A percentile compares a stretch with the other conserved stretches of the same genome.
phyloP scores from a whole-genome alignment of 208 protist genomes.

The Wallacemonas sp. region DNA sequence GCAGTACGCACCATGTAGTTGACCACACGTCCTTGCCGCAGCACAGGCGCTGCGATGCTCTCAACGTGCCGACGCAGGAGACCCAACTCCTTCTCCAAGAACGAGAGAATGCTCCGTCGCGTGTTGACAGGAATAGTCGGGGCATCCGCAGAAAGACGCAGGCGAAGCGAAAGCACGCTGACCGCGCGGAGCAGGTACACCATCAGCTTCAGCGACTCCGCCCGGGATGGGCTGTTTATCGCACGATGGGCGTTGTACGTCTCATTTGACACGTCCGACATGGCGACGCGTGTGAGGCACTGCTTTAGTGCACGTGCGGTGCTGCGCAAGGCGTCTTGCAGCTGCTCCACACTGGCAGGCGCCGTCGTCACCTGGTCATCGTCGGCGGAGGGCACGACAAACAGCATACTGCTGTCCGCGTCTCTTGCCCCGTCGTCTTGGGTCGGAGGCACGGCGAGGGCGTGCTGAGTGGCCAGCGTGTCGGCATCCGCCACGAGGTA shows the following conservation, averaged over 20 bases:
- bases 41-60: slow-evolving; percentile 47
- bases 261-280: slow-evolving; percentile 82
- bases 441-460: background rate
- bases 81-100: slow-evolving; percentile 32
- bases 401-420: slow-evolving; percentile 2
- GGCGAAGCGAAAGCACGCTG: slow-evolving; percentile 26
- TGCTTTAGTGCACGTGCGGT: slow-evolving; percentile 25
- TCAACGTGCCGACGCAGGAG: slow-evolving; percentile 57
- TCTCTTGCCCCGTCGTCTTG: background rate
- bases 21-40: slow-evolving; percentile 52
- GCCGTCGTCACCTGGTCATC: too few species aligned
- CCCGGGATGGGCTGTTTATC: slow-evolving; percentile 59
- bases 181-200: slow-evolving; percentile 64
- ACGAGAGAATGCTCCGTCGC: background rate
- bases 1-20: slow-evolving; percentile 86
- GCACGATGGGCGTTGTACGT: slow-evolving; percentile 74
- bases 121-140: background rate
- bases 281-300: slow-evolving; percentile 54
- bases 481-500: slow-evolving; percentile 35
- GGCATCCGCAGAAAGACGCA: background rate
- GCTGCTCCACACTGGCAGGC: background rate
- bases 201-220: slow-evolving; percentile 64
- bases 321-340: background rate
- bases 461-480: background rate
- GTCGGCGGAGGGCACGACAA: background rate